phyloP scores from a whole-genome alignment of 2,329 filamentous ascomycete species.

The Aureobasidium sp. region DNA sequence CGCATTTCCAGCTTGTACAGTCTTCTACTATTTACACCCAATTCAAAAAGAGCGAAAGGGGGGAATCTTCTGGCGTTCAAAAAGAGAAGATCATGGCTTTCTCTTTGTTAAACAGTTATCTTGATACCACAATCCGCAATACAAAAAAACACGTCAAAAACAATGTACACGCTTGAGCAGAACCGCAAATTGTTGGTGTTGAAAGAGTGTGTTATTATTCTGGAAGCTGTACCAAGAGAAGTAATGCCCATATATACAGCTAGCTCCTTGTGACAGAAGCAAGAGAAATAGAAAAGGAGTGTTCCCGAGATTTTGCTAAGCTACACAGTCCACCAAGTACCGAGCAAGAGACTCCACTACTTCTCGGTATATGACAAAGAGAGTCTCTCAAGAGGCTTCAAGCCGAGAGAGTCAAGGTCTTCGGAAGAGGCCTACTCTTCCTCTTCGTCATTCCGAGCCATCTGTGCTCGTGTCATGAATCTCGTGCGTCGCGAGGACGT shows the following conservation, averaged over 20 bases:
- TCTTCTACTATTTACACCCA: not conserved
- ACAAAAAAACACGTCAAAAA: not conserved
- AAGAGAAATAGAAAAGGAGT: not conserved
- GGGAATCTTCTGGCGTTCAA: not conserved
- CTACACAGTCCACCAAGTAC: not conserved
- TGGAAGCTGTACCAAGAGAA: not conserved
- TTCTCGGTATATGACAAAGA: not conserved
- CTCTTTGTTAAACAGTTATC: not conserved
- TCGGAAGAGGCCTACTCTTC: conserved; percentile 15
- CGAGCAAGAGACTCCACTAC: not conserved
- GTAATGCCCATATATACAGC: not conserved
- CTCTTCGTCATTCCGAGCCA: conserved; percentile 12
- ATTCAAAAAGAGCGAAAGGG: not conserved
- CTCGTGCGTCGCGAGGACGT: not conserved
- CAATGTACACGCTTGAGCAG: too few species aligned
- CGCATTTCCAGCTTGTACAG: not conserved
- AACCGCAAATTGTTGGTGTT: not conserved
- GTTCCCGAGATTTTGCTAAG: not conserved
- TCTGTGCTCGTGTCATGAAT: not conserved
- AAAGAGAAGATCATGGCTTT: not conserved
- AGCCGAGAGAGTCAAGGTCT: not conserved
- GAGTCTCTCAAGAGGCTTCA: not conserved
- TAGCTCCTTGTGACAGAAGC: not conserved
- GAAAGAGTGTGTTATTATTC: not conserved
- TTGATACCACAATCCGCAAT: not conserved